These are phyloP conservation scores for Gillenia trifoliata DNA, from an alignment of 306 rosid genomes.

Conservation along the genomic window DNA sequence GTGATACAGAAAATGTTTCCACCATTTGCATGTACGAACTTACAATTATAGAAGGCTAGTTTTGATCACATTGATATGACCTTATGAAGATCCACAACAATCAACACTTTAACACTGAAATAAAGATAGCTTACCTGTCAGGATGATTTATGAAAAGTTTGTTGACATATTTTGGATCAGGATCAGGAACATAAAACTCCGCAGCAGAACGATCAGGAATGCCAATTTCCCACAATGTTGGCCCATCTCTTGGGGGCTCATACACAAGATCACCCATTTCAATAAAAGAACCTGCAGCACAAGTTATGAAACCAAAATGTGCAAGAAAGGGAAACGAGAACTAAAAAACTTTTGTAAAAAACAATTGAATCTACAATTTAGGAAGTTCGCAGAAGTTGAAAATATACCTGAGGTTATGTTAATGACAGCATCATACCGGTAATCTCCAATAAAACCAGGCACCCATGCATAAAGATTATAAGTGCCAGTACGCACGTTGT, in stretches of 20 bases:
- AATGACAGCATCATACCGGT: conserved; percentile 45
- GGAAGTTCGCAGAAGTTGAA: not conserved
- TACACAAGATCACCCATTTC: conserved; percentile 59
- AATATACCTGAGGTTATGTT: conserved; percentile 57
- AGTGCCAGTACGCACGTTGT: conserved; percentile 51
- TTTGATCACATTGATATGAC: not conserved
- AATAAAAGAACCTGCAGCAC: conserved; percentile 46
- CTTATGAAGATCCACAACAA: not conserved
- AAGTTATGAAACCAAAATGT: conserved; percentile 7
- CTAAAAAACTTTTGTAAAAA: not conserved
- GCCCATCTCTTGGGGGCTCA: conserved; percentile 88
- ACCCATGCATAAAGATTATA: conserved; percentile 91
- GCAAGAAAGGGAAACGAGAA: not conserved
- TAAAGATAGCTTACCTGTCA: conserved; percentile 48
- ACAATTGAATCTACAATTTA: not conserved
- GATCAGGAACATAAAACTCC: conserved; percentile 86
- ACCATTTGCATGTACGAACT: not conserved
- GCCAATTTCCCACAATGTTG: conserved; percentile 97
- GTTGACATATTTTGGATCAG: conserved; percentile 67
- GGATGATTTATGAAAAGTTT: conserved; percentile 75
- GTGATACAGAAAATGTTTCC: not conserved
- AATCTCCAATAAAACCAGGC: conserved; percentile 86
- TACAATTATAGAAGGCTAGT: not conserved
- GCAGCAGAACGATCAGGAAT: conserved; percentile 88
- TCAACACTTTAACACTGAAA: not conserved